A percentile compares a stretch with the other conserved stretches of the same genome.
Evolutionary conservation across 106 monocot genomes (phyloP).

Genomic region (Dioscorea alata): DNA sequence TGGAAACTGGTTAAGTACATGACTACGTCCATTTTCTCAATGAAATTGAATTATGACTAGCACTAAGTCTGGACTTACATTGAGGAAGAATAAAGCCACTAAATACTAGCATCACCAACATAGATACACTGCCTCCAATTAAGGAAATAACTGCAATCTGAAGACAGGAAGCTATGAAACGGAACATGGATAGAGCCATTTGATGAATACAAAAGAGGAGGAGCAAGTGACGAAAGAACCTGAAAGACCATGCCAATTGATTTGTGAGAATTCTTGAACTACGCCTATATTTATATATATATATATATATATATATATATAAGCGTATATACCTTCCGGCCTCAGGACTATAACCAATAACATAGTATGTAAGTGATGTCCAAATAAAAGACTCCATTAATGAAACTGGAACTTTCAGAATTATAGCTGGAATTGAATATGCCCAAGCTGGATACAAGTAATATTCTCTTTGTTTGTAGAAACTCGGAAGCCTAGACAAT

Average conservation of each 20-base stretch:
- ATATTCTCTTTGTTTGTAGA: constrained; percentile 77
- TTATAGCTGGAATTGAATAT: constrained; percentile 50
- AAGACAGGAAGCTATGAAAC: constrained; percentile 47
- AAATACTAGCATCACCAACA: constrained; percentile 37
- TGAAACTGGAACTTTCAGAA: constrained; percentile 77
- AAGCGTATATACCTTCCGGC: constrained; percentile 29
- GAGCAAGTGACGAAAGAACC: constrained; percentile 72
- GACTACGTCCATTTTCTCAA: background rate
- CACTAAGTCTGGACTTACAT: background rate
- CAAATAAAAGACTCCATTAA: constrained; percentile 60
- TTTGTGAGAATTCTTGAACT: background rate
- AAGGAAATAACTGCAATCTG: constrained; percentile 29
- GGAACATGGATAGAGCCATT: constrained; percentile 58
- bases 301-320: background rate
- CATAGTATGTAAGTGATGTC: constrained; percentile 61
- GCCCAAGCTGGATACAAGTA: constrained; percentile 92
- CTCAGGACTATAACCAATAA: constrained; percentile 75
- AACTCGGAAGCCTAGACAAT: constrained; percentile 61
- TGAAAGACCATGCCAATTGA: constrained; percentile 3
- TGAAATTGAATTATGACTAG: background rate
- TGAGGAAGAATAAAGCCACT: constrained; percentile 43
- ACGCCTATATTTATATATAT: background rate
- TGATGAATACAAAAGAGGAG: constrained; percentile 54
- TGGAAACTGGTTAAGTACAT: background rate
- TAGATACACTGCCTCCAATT: constrained; percentile 11